Conservation (phyloP, 2,329 filamentous ascomycete species). For the Neopestalotiopsis clavispora region DNA sequence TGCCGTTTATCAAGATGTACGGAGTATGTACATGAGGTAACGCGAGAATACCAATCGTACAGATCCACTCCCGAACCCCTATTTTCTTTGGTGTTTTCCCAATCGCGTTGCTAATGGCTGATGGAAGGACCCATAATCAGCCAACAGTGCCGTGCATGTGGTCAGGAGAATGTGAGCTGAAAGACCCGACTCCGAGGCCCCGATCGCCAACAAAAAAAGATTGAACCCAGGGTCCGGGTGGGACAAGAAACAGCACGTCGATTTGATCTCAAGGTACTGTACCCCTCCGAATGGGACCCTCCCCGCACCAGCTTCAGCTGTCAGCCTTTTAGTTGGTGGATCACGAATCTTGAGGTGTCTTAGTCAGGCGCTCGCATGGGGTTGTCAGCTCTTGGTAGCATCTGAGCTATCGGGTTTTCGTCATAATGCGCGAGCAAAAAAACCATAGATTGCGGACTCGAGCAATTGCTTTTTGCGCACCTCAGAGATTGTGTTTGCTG, state of each 20-base stretch:
- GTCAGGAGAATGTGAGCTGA: neutral
- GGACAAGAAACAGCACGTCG: neutral
- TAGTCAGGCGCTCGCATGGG: neutral
- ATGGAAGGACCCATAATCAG: neutral
- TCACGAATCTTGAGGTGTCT: neutral
- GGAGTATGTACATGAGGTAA: too few species aligned
- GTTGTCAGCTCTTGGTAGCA: neutral
- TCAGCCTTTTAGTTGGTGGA: neutral
- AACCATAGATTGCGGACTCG: too few species aligned
- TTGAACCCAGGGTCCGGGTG: neutral
- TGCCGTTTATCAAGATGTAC: too few species aligned
- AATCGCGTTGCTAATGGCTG: neutral
- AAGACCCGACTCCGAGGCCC: neutral
- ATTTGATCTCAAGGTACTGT: neutral
- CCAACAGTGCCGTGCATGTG: neutral
- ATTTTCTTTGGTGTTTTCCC: neutral
- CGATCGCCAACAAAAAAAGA: neutral
- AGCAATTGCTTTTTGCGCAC: neutral
- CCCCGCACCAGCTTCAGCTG: neutral
- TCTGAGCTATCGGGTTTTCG: neutral
- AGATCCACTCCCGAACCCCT: neutral
- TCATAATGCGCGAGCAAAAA: neutral
- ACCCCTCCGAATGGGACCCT: neutral
- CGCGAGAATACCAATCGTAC: neutral
- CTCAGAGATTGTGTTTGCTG: neutral